Evolutionary conservation across 768 basidiomycete species (phyloP).

Genomic region (Paxillus ammoniavirescens): DNA sequence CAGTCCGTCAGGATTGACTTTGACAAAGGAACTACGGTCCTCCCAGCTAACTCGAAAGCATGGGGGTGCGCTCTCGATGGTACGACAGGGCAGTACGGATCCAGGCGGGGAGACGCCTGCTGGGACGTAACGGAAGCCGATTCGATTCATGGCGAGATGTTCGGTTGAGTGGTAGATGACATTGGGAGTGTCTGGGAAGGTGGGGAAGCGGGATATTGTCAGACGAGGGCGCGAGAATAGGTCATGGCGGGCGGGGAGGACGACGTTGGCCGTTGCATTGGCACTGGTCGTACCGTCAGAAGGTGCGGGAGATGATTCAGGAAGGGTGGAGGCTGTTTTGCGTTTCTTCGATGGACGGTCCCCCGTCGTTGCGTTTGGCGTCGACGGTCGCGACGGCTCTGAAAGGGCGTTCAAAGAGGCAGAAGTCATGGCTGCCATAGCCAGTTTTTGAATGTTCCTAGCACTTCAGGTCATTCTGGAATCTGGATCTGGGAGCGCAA

Average conservation of each 20-base stretch:
- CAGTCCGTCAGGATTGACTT: conserved; percentile 75
- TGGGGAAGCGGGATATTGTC: conserved; percentile 71
- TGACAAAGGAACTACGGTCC: conserved; percentile 80
- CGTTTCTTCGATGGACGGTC: conserved; percentile 41
- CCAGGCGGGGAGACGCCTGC: conserved; percentile 69
- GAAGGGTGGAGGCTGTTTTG: conserved; percentile 45
- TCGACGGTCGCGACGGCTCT: conserved; percentile 34
- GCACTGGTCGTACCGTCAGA: conserved; percentile 37
- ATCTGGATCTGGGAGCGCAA: no score
- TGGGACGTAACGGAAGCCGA: conserved; percentile 78
- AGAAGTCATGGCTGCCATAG: conserved; percentile 16
- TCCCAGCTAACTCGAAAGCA: conserved; percentile 83
- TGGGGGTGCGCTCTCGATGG: conserved; percentile 76
- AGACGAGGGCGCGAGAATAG: conserved; percentile 69
- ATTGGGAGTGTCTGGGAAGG: conserved; percentile 60
- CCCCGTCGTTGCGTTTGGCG: conserved; percentile 23
- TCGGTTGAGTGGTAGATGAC: conserved; percentile 63
- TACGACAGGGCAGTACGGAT: conserved; percentile 62
- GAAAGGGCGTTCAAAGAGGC: conserved; percentile 22
- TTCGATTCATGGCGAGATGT: conserved; percentile 66
- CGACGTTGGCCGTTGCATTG: conserved; percentile 41
- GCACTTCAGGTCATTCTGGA: no score
- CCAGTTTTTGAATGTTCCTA: no score
- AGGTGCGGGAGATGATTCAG: conserved; percentile 54
- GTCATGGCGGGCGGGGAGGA: conserved; percentile 66